Conservation (phyloP, 768 basidiomycete genomes). For the Rhodosporidiobolus sp. region DNA sequence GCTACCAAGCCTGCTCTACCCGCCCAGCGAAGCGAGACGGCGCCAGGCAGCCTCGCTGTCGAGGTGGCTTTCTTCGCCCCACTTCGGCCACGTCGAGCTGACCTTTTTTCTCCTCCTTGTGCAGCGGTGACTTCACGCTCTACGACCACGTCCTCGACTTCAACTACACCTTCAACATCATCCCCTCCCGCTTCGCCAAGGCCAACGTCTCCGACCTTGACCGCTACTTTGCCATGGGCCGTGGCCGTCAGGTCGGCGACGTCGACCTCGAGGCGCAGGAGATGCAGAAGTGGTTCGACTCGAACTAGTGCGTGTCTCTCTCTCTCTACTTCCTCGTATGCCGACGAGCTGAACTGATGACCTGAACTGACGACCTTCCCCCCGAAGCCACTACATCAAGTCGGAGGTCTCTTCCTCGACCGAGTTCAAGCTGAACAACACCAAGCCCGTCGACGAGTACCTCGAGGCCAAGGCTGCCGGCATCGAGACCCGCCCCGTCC, state of each 20-base stretch:
- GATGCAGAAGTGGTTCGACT: constrained; percentile 97
- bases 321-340: constrained; percentile 5
- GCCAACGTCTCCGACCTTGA: constrained; percentile 84
- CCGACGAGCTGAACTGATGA: constrained; percentile 2
- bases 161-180: constrained; percentile 90
- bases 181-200: constrained; percentile 87
- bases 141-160: constrained; percentile 99
- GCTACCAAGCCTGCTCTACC: neutral
- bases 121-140: constrained; percentile 93
- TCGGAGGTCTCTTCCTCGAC: constrained; percentile 59
- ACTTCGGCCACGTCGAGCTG: constrained; percentile 28
- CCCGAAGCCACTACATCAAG: constrained; percentile 76
- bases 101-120: constrained; percentile 40
- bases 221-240: constrained; percentile 98
- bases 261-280: constrained; percentile 78
- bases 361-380: constrained; percentile 57
- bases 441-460: constrained; percentile 92
- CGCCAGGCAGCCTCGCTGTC: neutral
- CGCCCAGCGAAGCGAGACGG: neutral
- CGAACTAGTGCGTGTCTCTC: constrained; percentile 31
- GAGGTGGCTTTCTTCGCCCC: neutral
- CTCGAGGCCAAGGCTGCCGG: constrained; percentile 90
- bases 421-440: constrained; percentile 79
- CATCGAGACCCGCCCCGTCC: constrained; percentile 84
- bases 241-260: constrained; percentile 87